Percentiles rank a stretch among this genome's conserved stretches.
phyloP scores from a whole-genome alignment of 768 basidiomycete species.

The Kwoniella mangroviensis region DNA sequence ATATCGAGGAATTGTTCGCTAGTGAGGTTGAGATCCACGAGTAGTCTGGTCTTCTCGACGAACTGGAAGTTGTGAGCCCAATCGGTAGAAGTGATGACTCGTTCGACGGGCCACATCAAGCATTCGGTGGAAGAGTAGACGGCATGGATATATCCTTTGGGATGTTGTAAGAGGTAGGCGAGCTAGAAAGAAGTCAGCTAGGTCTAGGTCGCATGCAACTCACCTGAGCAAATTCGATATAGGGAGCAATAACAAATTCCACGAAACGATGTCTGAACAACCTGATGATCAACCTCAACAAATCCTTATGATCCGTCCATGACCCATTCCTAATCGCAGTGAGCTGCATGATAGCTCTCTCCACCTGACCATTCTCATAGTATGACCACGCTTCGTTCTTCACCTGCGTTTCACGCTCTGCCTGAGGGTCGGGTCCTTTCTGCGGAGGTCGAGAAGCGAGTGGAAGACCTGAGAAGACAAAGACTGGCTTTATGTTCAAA shows the following conservation, averaged over 20 bases:
- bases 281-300: conserved; percentile 90
- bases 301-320: conserved; percentile 73
- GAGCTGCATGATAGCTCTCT: conserved; percentile 81
- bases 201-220: conserved; percentile 51
- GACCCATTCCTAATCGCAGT: conserved; percentile 70
- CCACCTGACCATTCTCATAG: conserved; percentile 91
- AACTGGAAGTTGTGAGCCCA: conserved; percentile 76
- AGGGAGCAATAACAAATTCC: conserved; percentile 95
- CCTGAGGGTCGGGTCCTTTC: conserved; percentile 60
- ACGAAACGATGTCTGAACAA: conserved; percentile 93
- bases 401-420: conserved; percentile 42
- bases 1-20: conserved; percentile 96
- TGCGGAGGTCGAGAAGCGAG: conserved; percentile 76
- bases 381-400: conserved; percentile 80
- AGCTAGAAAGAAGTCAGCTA: conserved; percentile 64
- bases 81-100: conserved; percentile 86
- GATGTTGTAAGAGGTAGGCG: conserved; percentile 90
- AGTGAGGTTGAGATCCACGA: conserved; percentile 68
- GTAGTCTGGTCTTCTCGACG: conserved; percentile 76
- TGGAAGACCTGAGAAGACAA: conserved; percentile 89
- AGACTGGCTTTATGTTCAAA: conserved; percentile 94
- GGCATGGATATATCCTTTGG: conserved; percentile 91
- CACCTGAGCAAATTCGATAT: conserved; percentile 94
- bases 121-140: conserved; percentile 90
- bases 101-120: conserved; percentile 72